Evolutionary conservation across 495 filamentous ascomycete genomes (phyloP).

Genomic region (Podospora tetraspora): DNA sequence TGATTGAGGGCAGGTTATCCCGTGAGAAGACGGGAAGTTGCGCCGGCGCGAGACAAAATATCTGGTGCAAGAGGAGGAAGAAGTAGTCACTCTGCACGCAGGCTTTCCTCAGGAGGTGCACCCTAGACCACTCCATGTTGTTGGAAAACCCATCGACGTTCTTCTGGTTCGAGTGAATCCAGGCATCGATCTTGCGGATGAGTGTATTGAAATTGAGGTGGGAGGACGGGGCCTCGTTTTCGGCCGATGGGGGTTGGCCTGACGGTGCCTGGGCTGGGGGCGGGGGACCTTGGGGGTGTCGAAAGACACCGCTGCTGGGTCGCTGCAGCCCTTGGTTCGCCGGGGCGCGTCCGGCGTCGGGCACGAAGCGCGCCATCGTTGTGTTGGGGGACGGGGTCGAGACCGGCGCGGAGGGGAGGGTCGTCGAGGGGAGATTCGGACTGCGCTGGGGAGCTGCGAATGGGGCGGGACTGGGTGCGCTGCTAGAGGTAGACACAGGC

Average conservation of each 20-base stretch:
- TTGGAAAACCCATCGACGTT: background rate
- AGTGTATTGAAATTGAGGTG: slow-evolving; percentile 11
- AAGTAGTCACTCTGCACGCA: slow-evolving; percentile 51
- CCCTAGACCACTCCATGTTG: slow-evolving; percentile 46
- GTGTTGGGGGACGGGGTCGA: slow-evolving; percentile 10
- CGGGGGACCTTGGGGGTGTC: background rate
- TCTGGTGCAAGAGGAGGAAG: slow-evolving; percentile 63
- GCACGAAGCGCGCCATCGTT: slow-evolving; percentile 28
- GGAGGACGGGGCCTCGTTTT: background rate
- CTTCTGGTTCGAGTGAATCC: slow-evolving; percentile 17
- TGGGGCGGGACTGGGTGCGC: slow-evolving; percentile 43
- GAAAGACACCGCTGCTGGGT: background rate
- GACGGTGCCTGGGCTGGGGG: background rate
- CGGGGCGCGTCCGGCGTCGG: background rate
- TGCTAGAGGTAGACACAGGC: slow-evolving; percentile 52
- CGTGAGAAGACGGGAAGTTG: slow-evolving; percentile 5
- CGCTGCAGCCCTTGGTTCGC: background rate
- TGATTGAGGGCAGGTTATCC: slow-evolving; percentile 8
- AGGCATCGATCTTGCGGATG: slow-evolving; percentile 18
- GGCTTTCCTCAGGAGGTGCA: slow-evolving; percentile 53
- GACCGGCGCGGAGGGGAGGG: slow-evolving; percentile 13
- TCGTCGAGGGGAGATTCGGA: slow-evolving; percentile 18
- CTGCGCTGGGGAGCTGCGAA: slow-evolving; percentile 21
- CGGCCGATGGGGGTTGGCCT: background rate
- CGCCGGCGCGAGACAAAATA: slow-evolving; percentile 54